Base-by-base conservation (phyloP, 2,329 filamentous ascomycete genomes). In the Metarhizium sp. region DNA sequence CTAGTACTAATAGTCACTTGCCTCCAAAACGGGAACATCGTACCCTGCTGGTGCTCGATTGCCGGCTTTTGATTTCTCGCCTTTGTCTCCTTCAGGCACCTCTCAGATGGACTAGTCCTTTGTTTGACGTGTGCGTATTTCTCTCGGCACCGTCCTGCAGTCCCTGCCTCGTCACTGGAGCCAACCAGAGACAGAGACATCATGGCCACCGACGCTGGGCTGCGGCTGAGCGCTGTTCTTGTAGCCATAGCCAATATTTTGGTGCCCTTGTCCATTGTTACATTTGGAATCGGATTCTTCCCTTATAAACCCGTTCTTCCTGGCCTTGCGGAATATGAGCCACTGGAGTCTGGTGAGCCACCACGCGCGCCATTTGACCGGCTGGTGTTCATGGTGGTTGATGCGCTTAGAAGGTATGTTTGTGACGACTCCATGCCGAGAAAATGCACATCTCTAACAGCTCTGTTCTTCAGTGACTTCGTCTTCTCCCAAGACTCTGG, bases 321-420 rank as follows among this genome's bases (percentile, higher is more conserved):
- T 11, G 94, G 94, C 4, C 75, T 96, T 50, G 92, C 94, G 10
- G 75, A 80, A 59, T 88, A 85, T 70, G 79, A 82, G 59, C 65
- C 78, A 51, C 67, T 80, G 32, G 72, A 76, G 50, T 77, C 80
- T 73, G 83, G 75, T 20, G 65, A 72, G 50, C 78, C 78, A 6
- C 84, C 87, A 3, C 71, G 77, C 51, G 80, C 88, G 38, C 84
- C 87, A 0, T 99, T 99, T 69, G 85, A 97, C 71, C 91, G 87
- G 65, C 77, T 97, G 53, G 78, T 99, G 54, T 96, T 99, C 70
- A 97, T 99, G 92, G 91, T 99, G 6, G 88, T 99, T 32, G 94
- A 99, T 79, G 92, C 94, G 29, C 72, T 99, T 69, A 81, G 92
- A 71, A 95, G 89, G 88, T 91, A 78, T 57, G 67, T 54, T 30